Percentiles rank a stretch among this genome's conserved stretches.
These are phyloP conservation scores for Suillus fuscotomentosus DNA, from an alignment of 768 basidiomycete genomes.

Conservation along the genomic window DNA sequence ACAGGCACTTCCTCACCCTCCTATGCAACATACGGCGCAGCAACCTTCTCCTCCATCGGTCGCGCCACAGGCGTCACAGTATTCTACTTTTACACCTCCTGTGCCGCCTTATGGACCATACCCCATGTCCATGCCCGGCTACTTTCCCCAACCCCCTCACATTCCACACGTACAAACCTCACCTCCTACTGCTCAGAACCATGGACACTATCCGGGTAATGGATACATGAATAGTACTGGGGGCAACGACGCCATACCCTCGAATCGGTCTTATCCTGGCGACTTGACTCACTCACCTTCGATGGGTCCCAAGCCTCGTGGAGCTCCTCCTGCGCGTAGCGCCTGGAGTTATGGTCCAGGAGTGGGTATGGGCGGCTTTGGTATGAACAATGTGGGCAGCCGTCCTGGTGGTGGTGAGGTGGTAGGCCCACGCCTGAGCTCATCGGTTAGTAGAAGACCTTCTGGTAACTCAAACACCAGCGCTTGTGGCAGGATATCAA, in stretches of 20 bases:
- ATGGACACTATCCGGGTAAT: constrained; percentile 26
- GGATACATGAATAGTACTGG: constrained; percentile 21
- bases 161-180: constrained; percentile 26
- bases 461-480: constrained; percentile 51
- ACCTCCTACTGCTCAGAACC: constrained; percentile 25
- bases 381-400: constrained; percentile 26
- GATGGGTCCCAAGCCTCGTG: constrained; percentile 25
- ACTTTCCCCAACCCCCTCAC: constrained; percentile 33
- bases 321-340: constrained; percentile 42
- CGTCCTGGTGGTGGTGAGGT: constrained; percentile 37
- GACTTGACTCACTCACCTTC: constrained; percentile 28
- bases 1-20: constrained; percentile 37
- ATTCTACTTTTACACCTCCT: constrained; percentile 30
- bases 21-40: constrained; percentile 38
- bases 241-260: constrained; percentile 21
- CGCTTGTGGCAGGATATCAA: constrained; percentile 55
- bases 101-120: constrained; percentile 35
- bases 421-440: constrained; percentile 65
- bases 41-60: constrained; percentile 29
- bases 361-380: constrained; percentile 46
- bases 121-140: constrained; percentile 31
- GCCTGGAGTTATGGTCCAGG: constrained; percentile 77
- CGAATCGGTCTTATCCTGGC: constrained; percentile 27
- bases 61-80: constrained; percentile 31
- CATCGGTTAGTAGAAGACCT: constrained; percentile 47